Base-by-base conservation (phyloP, 164 flowering plant species). In the Aristolochia fimbriata region DNA sequence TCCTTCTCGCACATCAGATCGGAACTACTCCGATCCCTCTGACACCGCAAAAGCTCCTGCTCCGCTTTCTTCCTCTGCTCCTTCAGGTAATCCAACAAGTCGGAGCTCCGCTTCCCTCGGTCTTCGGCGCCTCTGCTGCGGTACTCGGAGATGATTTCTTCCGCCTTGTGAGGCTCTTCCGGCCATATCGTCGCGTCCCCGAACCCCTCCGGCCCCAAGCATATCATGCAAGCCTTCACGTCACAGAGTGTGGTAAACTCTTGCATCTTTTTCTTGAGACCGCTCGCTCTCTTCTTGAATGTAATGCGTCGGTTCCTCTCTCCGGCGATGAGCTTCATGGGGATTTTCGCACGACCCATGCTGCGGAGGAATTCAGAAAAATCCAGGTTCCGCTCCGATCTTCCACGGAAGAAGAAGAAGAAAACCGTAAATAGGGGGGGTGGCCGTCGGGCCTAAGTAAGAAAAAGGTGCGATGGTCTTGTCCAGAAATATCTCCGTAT, bases 241-340 rank as follows among this genome's bases (percentile, higher is more conserved):
- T 55, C 74, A 21, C 88, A 81, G 0, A 80, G 76, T 10, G 69
- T 70, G 0, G 73, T 27, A 64, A 78, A 70, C 52, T 78, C 78
- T 4, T 45, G 21, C 0, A 60, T 30, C 58, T 73, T 78, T 68
- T 73, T 73, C 55, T 31, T 55, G 43, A 78, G 51, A 1, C 81
- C 81, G 24, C 52, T 58, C 30, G 61, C 70, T 62, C 78, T 58
- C 58, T 73, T 78, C 25, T 50, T 53, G 61, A 62, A 77, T 0
- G 78, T 75, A 9, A 48, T n/a, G 16, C 27, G 27, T 0, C 78
- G 60, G 11, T 61, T 47, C 45, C 49, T 64, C 21, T 64, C 69
- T 10, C 23, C 50, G 3, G 47, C 2, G 17, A 70, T 70, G 2
- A 64, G 61, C 48, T 67, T 63, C 64, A 62, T 57, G 1, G 41